Evolutionary conservation across 2,329 filamentous ascomycete genomes (phyloP).

Genomic region (Penicillium sp.): DNA sequence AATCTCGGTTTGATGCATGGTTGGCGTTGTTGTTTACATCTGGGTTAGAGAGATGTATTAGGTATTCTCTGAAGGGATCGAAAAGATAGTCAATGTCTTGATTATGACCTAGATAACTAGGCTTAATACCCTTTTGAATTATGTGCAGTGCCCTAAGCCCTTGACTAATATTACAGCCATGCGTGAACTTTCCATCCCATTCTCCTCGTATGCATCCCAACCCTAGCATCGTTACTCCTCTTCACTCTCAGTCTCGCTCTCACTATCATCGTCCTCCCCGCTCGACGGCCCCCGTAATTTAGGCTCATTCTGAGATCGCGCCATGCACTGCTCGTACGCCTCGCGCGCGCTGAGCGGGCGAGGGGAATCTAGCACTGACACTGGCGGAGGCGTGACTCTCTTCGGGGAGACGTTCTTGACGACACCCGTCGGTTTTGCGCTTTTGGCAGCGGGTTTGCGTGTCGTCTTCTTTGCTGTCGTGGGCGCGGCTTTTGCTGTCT

Average conservation of each 20-base stretch:
- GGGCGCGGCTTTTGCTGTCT: neutral
- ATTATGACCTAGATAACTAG: too few species aligned
- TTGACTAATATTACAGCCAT: too few species aligned
- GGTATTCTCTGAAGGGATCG: too few species aligned
- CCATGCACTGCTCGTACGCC: neutral
- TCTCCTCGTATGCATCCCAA: too few species aligned
- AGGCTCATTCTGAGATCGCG: neutral
- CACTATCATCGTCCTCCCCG: neutral
- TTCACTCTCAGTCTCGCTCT: slow-evolving; percentile 3
- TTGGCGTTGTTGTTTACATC: neutral
- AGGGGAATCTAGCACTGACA: neutral
- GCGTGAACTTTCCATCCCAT: neutral
- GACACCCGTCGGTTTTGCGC: neutral
- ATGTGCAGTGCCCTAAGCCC: too few species aligned
- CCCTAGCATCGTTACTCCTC: neutral
- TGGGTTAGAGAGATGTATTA: too few species aligned
- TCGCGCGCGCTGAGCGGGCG: neutral
- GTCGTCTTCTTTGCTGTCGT: neutral
- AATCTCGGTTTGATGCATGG: slow-evolving; percentile 8
- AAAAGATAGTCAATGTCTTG: too few species aligned
- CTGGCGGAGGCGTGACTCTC: neutral
- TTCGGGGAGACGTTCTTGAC: neutral
- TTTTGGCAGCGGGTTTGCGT: too few species aligned
- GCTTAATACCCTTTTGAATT: too few species aligned
- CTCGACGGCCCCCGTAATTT: slow-evolving; percentile 1